A percentile compares a stretch with the other conserved stretches of the same genome.
phyloP scores from a whole-genome alignment of 1,284 basidiomycete genomes.

The Sutorius eximius region DNA sequence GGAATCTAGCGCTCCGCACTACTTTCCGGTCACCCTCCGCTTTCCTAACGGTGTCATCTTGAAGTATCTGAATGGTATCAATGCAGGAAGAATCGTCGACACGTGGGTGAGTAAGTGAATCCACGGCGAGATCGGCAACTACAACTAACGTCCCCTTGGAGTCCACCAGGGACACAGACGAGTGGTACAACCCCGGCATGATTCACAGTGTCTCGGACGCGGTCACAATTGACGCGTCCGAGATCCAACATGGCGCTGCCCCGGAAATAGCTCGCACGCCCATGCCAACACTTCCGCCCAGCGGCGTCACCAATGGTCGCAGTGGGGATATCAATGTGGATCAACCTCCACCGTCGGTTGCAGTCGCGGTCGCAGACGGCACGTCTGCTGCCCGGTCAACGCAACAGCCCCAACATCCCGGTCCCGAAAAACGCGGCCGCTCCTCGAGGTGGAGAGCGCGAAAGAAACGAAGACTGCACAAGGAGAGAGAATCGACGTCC shows the following conservation, averaged over 20 bases:
- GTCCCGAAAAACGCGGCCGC: neutral
- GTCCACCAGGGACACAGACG: slow-evolving; percentile 20
- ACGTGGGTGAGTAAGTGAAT: slow-evolving; percentile 41
- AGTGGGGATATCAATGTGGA: neutral
- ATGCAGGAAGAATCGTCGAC: slow-evolving; percentile 34
- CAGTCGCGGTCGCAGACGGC: neutral
- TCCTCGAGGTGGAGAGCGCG: slow-evolving; percentile 8
- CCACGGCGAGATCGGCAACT: neutral
- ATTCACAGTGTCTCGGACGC: slow-evolving; percentile 14
- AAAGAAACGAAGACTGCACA: slow-evolving; percentile 20
- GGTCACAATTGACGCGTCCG: slow-evolving; percentile 7
- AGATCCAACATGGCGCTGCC: neutral
- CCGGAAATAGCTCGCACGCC: neutral
- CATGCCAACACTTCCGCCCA: neutral
- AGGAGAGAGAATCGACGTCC: slow-evolving; percentile 1
- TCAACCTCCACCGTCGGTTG: neutral
- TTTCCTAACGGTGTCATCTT: slow-evolving; percentile 42
- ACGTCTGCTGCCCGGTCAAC: slow-evolving; percentile 1
- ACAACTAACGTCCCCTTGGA: neutral
- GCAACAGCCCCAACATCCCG: neutral
- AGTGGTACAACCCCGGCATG: slow-evolving; percentile 30
- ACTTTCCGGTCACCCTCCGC: slow-evolving; percentile 38
- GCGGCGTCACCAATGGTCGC: neutral
- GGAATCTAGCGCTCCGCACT: slow-evolving; percentile 32
- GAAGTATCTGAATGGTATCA: slow-evolving; percentile 33